Evolutionary conservation across 192 early-diverging fungal species (phyloP).

Genomic region (Rhizophagus prolifer): DNA sequence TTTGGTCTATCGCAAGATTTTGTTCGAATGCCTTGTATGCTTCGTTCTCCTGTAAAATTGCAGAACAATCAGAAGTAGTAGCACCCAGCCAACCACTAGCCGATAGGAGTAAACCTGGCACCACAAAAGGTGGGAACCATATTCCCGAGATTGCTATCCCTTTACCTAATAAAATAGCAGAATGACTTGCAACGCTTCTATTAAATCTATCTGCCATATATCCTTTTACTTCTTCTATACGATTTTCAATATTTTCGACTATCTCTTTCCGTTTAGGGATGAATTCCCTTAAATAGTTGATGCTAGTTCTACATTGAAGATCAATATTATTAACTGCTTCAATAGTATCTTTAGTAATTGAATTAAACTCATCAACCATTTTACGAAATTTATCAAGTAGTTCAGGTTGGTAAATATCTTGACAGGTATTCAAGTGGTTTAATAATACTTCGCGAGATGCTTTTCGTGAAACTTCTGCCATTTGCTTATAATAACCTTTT

Average conservation of each 20-base stretch:
- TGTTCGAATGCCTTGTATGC: not conserved
- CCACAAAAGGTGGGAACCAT: not conserved
- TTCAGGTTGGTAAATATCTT: constrained; percentile 7
- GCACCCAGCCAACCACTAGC: not conserved
- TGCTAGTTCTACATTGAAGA: not conserved
- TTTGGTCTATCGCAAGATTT: not conserved
- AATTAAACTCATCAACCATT: constrained; percentile 9
- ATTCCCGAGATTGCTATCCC: constrained; percentile 6
- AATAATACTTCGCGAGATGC: constrained; percentile 10
- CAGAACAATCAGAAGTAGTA: not conserved
- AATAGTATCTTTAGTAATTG: not conserved
- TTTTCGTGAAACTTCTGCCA: not conserved
- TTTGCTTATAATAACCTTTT: not conserved
- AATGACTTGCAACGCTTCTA: not conserved
- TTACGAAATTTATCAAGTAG: not conserved
- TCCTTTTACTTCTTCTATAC: not conserved
- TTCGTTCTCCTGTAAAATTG: constrained; percentile 13
- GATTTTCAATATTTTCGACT: not conserved
- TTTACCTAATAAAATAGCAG: not conserved
- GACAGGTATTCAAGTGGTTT: not conserved
- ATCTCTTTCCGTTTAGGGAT: not conserved
- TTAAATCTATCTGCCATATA: not conserved
- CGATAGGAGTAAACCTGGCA: constrained; percentile 2
- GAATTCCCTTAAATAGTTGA: constrained; percentile 10
- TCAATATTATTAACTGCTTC: not conserved